Evolutionary conservation across 495 filamentous ascomycete species (phyloP).

Genomic region (Penicillium bialowiezense): DNA sequence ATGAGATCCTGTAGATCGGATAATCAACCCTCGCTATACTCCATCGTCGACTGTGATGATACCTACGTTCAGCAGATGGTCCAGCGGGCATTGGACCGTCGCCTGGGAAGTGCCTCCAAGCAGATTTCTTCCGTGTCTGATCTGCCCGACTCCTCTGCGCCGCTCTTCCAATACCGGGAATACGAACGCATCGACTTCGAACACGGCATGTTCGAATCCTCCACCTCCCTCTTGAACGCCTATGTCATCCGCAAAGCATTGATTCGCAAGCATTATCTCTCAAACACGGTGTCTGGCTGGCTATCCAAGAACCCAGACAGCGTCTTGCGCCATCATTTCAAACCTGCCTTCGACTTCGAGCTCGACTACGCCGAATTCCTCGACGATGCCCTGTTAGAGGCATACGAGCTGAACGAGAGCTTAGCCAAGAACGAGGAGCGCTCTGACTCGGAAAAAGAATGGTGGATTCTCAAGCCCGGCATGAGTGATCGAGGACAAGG

Average conservation of each 20-base stretch:
- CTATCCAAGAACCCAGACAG: constrained; percentile 75
- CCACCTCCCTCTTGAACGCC: constrained; percentile 65
- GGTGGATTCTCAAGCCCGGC: constrained; percentile 97
- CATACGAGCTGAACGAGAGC: constrained; percentile 78
- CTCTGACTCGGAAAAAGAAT: constrained; percentile 59
- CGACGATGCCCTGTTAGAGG: constrained; percentile 87
- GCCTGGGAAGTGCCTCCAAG: constrained; percentile 50
- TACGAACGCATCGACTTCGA: constrained; percentile 88
- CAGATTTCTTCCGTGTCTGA: constrained; percentile 45
- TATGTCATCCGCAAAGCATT: constrained; percentile 96
- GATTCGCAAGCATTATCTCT: constrained; percentile 94
- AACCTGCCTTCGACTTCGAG: constrained; percentile 78
- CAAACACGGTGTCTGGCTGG: constrained; percentile 75
- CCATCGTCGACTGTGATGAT: constrained; percentile 80
- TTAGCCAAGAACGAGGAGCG: constrained; percentile 60
- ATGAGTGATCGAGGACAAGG: constrained; percentile 97
- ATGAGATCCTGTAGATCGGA: constrained; percentile 37
- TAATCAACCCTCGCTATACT: constrained; percentile 54
- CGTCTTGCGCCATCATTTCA: constrained; percentile 63
- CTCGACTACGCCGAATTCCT: constrained; percentile 96
- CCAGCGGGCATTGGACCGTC: constrained; percentile 60
- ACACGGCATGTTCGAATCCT: constrained; percentile 58
- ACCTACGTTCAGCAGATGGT: constrained; percentile 82
- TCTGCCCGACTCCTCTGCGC: constrained; percentile 40
- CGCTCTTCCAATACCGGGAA: constrained; percentile 74